Evolutionary conservation across 345 rosid genomes (phyloP).

Genomic region (Hibiscus trionum): DNA sequence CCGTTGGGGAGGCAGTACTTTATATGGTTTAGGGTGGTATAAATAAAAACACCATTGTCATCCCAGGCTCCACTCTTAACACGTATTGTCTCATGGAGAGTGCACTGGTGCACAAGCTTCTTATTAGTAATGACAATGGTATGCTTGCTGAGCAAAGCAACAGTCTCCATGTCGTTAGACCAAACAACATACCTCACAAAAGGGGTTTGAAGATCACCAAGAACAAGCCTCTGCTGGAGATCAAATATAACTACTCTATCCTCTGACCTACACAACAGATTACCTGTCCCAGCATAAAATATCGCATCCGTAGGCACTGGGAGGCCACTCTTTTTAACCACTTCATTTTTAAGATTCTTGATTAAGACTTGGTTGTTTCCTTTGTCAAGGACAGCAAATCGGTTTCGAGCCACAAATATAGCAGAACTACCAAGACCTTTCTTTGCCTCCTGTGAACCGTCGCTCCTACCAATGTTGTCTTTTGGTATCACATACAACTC

Average conservation of each 20-base stretch:
- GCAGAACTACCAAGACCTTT: constrained; percentile 83
- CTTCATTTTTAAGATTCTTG: constrained; percentile 71
- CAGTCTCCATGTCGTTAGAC: constrained; percentile 90
- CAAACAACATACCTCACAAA: constrained; percentile 74
- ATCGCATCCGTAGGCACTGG: constrained; percentile 77
- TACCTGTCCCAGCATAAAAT: constrained; percentile 91
- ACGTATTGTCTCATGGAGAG: constrained; percentile 87
- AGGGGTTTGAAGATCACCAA: constrained; percentile 83
- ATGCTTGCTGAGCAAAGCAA: constrained; percentile 93
- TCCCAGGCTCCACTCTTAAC: constrained; percentile 98
- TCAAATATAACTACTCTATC: constrained; percentile 80
- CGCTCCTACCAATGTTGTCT: constrained; percentile 67
- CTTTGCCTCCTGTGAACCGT: constrained; percentile 72
- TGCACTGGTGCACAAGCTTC: constrained; percentile 76
- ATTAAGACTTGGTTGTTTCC: constrained; percentile 77
- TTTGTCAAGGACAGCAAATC: constrained; percentile 90
- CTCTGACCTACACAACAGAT: constrained; percentile 76
- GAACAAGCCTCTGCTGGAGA: constrained; percentile 81
- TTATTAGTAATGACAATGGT: constrained; percentile 76
- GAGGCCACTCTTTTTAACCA: constrained; percentile 65
- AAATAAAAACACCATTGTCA: constrained; percentile 86
- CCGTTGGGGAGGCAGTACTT: constrained; percentile 95
- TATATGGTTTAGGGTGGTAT: constrained; percentile 79
- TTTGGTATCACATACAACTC: constrained; percentile 80
- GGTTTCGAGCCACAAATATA: constrained; percentile 67